Percentiles rank a stretch among this genome's conserved stretches.
These are phyloP conservation scores for Populus tomentosa DNA, from an alignment of 441 rosid genomes.

Conservation along the genomic window DNA sequence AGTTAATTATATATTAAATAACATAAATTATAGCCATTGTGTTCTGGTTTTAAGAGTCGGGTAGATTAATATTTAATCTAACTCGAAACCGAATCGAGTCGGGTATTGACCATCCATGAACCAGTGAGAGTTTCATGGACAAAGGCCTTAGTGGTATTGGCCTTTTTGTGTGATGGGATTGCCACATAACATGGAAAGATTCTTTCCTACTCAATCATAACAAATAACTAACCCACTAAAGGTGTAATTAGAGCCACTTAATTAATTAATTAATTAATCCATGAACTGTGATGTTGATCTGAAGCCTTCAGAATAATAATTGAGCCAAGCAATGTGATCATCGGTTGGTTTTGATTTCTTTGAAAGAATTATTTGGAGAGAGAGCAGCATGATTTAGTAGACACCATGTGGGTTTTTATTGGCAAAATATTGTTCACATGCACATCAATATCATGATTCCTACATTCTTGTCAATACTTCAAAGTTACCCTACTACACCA, in stretches of 20 bases:
- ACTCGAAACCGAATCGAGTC: background rate
- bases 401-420: conserved; percentile 12
- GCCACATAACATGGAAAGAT: conserved; percentile 70
- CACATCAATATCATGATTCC: conserved; percentile 25
- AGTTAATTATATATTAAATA: background rate
- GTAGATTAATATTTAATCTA: background rate
- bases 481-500: conserved; percentile 31
- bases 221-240: conserved; percentile 35
- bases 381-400: background rate
- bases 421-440: conserved; percentile 24
- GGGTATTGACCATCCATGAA: too few species aligned
- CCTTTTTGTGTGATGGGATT: conserved; percentile 14
- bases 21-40: rapidly evolving
- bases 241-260: background rate
- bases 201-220: conserved; percentile 49
- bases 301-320: background rate
- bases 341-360: background rate
- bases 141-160: conserved; percentile 29
- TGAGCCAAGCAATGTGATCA: background rate
- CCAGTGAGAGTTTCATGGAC: too few species aligned
- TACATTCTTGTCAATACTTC: conserved; percentile 35
- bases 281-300: conserved; percentile 36
- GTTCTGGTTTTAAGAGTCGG: background rate
- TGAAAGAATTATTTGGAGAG: background rate
- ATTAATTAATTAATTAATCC: conserved; percentile 6